These are phyloP conservation scores for Cruciata laevipes DNA, from an alignment of 257 asterid species.

Conservation along the genomic window DNA sequence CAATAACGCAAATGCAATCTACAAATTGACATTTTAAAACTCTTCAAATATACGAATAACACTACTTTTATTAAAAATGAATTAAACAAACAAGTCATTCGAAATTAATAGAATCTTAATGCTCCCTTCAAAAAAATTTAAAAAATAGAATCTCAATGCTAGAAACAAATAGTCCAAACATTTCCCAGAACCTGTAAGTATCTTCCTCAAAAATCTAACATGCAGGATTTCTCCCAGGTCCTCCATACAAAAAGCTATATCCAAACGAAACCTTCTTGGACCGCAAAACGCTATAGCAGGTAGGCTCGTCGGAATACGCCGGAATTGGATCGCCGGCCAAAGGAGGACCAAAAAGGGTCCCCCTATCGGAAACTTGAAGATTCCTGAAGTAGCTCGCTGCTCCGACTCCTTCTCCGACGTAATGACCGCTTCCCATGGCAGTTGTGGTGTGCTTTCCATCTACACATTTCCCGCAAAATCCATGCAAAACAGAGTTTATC, in stretches of 20 bases:
- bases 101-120: no score
- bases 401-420: conserved; percentile 13
- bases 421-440: conserved; percentile 25
- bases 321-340: background rate
- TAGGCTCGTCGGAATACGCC: background rate
- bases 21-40: no score
- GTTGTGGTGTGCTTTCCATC: conserved; percentile 17
- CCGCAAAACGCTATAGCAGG: conserved; percentile 4
- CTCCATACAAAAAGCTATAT: conserved; percentile 14
- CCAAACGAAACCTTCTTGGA: conserved; percentile 8
- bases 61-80: no score
- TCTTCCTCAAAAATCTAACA: background rate
- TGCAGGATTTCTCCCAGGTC: conserved; percentile 16
- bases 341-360: conserved; percentile 4
- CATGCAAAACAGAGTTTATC: background rate
- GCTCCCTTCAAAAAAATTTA: no score
- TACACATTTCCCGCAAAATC: background rate
- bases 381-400: conserved; percentile 16
- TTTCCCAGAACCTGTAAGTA: no score
- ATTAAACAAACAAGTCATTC: no score
- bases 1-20: no score
- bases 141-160: background rate
- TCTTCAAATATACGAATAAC: no score
- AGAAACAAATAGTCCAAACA: background rate
- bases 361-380: conserved; percentile 9